Percentiles rank a stretch among this genome's conserved stretches.
These are phyloP conservation scores for Lentinula novae-zelandiae DNA, from an alignment of 1,284 basidiomycete genomes.

Conservation along the genomic window DNA sequence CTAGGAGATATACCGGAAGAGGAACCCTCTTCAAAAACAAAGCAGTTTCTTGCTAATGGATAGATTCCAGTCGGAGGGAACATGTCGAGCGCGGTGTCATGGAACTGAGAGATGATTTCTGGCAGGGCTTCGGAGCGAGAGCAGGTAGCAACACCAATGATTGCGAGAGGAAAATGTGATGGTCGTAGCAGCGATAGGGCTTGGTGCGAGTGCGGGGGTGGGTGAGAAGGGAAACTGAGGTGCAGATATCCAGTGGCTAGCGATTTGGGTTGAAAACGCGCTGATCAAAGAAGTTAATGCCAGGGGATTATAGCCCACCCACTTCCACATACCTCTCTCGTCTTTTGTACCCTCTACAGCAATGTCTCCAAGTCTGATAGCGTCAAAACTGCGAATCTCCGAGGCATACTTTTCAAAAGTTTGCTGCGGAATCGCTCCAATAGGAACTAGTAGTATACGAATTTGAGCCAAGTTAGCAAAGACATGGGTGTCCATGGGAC, in stretches of 20 bases:
- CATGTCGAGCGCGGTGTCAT: slow-evolving; percentile 55
- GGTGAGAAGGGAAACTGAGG: slow-evolving; percentile 69
- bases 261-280: slow-evolving; percentile 79
- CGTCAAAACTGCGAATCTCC: slow-evolving; percentile 68
- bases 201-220: slow-evolving; percentile 54
- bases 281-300: slow-evolving; percentile 31
- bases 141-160: slow-evolving; percentile 74
- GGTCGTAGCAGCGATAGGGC: slow-evolving; percentile 66
- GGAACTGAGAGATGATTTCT: slow-evolving; percentile 63
- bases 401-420: slow-evolving; percentile 67
- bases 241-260: slow-evolving; percentile 72
- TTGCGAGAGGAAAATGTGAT: slow-evolving; percentile 75
- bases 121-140: slow-evolving; percentile 54
- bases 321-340: slow-evolving; percentile 57
- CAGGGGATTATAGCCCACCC: not conserved
- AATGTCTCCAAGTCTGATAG: slow-evolving; percentile 74
- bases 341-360: slow-evolving; percentile 68
- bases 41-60: slow-evolving; percentile 72
- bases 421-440: slow-evolving; percentile 62
- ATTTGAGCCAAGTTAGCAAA: slow-evolving; percentile 80
- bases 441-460: slow-evolving; percentile 72
- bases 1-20: slow-evolving; percentile 51
- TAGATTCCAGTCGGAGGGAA: slow-evolving; percentile 66
- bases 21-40: slow-evolving; percentile 76
- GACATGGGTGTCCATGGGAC: slow-evolving; percentile 59